These are phyloP conservation scores for Nicotiana obtusifolia DNA, from an alignment of 257 asterid species.

Conservation along the genomic window DNA sequence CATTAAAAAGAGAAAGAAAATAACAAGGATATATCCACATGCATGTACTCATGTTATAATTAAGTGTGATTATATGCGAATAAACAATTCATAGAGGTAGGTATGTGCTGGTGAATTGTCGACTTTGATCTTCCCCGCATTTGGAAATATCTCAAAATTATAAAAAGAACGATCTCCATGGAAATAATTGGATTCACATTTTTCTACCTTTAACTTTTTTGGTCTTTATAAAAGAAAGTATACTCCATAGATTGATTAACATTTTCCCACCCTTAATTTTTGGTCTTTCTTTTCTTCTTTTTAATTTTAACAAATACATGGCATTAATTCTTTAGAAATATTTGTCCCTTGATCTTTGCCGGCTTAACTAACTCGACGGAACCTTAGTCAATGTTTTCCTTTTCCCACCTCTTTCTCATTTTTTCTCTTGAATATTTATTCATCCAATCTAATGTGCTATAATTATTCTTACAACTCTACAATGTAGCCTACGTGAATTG, in stretches of 20 bases:
- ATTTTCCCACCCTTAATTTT: not conserved
- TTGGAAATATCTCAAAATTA: not conserved
- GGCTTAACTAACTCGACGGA: not conserved
- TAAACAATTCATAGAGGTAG: not conserved
- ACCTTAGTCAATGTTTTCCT: not conserved
- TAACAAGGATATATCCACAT: no score
- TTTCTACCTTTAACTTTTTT: not conserved
- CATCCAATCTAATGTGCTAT: not conserved
- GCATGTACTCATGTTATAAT: not conserved
- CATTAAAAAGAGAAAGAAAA: no score
- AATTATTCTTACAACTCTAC: not conserved
- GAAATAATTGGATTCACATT: not conserved
- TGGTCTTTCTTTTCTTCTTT: not conserved
- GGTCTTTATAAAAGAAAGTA: not conserved
- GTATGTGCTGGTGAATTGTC: not conserved
- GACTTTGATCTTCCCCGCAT: not conserved
- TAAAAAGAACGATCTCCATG: not conserved
- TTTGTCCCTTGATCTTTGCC: not conserved
- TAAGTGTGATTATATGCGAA: not conserved
- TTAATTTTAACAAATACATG: not conserved
- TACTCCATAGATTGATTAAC: not conserved
- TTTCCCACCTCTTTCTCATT: not conserved
- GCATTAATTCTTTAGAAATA: not conserved
- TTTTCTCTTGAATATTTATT: not conserved
- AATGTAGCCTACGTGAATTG: not conserved